A percentile compares a stretch with the other conserved stretches of the same genome.
phyloP scores from a whole-genome alignment of 768 basidiomycete genomes.

The Neoboletus magnificus region DNA sequence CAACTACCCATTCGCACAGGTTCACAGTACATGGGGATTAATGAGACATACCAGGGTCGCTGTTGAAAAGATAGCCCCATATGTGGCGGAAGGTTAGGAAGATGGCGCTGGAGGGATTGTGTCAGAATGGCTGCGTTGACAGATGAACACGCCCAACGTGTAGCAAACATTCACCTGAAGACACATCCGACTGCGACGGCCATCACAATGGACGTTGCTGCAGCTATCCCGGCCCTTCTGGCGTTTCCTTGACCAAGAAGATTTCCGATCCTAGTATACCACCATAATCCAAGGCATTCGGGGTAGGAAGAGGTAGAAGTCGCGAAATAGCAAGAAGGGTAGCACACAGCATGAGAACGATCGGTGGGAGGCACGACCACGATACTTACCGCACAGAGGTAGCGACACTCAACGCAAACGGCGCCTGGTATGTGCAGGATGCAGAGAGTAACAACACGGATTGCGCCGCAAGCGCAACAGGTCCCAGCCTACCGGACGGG shows the following conservation, averaged over 20 bases:
- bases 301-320: background rate
- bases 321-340: background rate
- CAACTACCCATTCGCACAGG: background rate
- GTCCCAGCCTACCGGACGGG: constrained; percentile 57
- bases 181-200: constrained; percentile 61
- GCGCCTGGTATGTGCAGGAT: constrained; percentile 78
- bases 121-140: background rate
- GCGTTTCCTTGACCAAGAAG: constrained; percentile 79
- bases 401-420: constrained; percentile 79
- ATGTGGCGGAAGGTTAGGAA: constrained; percentile 59
- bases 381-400: constrained; percentile 71
- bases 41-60: constrained; percentile 47
- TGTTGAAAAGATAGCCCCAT: constrained; percentile 77
- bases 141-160: background rate
- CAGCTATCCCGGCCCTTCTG: constrained; percentile 65
- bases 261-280: constrained; percentile 68
- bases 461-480: constrained; percentile 81
- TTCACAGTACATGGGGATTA: background rate
- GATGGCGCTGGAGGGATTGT: constrained; percentile 38
- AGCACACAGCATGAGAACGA: background rate
- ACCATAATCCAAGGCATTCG: background rate
- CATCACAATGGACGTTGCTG: constrained; percentile 62
- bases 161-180: constrained; percentile 47
- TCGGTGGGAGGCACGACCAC: background rate
- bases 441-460: constrained; percentile 78